These are phyloP conservation scores for Aureoboletus auriporus DNA, from an alignment of 768 basidiomycete genomes.

Conservation along the genomic window DNA sequence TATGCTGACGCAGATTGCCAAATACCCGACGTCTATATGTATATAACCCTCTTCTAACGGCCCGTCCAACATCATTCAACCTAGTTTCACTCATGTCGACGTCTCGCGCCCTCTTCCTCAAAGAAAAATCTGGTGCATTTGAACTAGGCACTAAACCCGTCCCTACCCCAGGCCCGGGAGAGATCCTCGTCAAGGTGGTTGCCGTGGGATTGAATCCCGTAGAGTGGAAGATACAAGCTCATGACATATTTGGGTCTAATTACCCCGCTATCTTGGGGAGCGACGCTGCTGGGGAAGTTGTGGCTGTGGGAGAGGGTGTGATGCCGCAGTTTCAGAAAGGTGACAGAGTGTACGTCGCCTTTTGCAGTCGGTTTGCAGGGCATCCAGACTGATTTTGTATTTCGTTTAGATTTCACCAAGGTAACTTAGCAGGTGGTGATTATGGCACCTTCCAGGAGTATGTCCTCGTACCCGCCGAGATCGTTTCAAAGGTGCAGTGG, in stretches of 20 bases:
- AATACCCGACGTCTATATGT: no score
- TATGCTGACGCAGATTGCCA: no score
- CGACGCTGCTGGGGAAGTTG: conserved; percentile 39
- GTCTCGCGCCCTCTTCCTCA: conserved; percentile 16
- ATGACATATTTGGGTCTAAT: no score
- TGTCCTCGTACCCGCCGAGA: conserved; percentile 19
- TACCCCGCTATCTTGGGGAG: conserved; percentile 37
- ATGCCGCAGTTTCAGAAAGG: conserved; percentile 34
- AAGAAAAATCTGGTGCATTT: conserved; percentile 16
- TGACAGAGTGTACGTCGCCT: conserved; percentile 17
- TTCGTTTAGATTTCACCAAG: conserved; percentile 18
- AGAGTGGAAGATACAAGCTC: conserved; percentile 32
- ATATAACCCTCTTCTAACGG: no score
- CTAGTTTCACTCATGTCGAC: no score
- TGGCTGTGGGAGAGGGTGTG: conserved; percentile 38
- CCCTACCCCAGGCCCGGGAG: conserved; percentile 36
- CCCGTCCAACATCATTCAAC: no score
- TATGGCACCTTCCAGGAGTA: conserved; percentile 28
- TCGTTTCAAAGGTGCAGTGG: conserved; percentile 10
- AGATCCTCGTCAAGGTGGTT: conserved; percentile 41
- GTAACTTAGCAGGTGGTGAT: neutral
- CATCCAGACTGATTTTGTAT: neutral
- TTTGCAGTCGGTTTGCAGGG: no score
- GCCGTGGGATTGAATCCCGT: conserved; percentile 43
- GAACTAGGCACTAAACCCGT: conserved; percentile 6